Conservation (phyloP, 441 rosid genomes). For the Populus hybrid region DNA sequence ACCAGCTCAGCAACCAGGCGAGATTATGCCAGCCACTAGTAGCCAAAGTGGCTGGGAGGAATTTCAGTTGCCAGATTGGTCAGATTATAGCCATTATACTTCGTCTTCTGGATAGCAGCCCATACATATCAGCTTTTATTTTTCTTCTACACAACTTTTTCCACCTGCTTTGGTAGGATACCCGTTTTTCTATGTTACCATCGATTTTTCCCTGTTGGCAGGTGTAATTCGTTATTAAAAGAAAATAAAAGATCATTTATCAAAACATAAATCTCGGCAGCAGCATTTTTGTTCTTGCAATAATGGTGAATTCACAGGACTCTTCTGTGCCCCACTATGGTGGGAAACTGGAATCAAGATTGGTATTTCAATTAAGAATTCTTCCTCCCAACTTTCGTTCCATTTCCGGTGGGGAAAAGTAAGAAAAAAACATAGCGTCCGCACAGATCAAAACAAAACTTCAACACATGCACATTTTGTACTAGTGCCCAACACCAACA, state of each 20-base stretch:
- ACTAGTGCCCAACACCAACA: no score
- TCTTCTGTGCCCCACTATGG: no score
- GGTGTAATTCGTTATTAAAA: neutral
- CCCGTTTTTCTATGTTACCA: neutral
- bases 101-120: conserved; percentile 15
- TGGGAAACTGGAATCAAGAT: no score
- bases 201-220: neutral
- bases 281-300: no score
- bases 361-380: no score
- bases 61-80: conserved; percentile 28
- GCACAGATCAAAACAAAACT: neutral
- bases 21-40: conserved; percentile 21
- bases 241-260: neutral
- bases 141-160: neutral
- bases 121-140: neutral
- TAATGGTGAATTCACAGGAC: no score
- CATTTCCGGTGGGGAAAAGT: neutral
- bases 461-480: neutral
- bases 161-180: neutral
- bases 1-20: conserved; percentile 17
- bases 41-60: conserved; percentile 23
- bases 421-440: neutral
- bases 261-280: no score
- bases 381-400: no score
- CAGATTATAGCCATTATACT: conserved; percentile 19